Conservation (phyloP, 2,329 filamentous ascomycete species). For the Hymenoscyphus occultus region DNA sequence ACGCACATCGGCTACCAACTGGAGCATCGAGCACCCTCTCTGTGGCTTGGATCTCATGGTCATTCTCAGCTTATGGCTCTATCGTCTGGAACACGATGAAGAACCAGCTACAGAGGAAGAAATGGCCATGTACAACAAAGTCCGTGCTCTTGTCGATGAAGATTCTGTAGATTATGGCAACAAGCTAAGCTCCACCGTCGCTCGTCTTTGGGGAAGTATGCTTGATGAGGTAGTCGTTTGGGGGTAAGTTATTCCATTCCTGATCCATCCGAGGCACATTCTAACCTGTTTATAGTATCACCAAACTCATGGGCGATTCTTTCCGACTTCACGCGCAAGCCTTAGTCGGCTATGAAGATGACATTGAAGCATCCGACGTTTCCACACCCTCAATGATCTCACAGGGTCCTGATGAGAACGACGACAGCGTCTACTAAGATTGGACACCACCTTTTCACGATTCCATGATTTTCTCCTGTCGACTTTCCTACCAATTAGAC, state of each 20-base stretch:
- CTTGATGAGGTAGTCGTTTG: slow-evolving; percentile 98
- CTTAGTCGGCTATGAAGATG: slow-evolving; percentile 90
- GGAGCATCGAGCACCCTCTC: slow-evolving; percentile 97
- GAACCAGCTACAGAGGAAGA: slow-evolving; percentile 85
- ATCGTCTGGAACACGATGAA: slow-evolving; percentile 98
- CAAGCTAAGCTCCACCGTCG: slow-evolving; percentile 92
- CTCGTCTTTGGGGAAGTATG: slow-evolving; percentile 95
- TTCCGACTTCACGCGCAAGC: slow-evolving; percentile 97
- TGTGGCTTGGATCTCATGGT: slow-evolving; percentile 97
- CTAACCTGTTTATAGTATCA: slow-evolving; percentile 64
- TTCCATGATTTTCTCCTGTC: slow-evolving; percentile 47
- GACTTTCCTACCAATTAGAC: slow-evolving; percentile 31
- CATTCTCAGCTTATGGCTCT: slow-evolving; percentile 95
- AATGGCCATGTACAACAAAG: slow-evolving; percentile 85
- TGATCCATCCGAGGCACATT: slow-evolving; percentile 9
- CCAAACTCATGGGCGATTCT: slow-evolving; percentile 94
- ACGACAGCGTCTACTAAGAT: slow-evolving; percentile 65
- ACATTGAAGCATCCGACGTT: slow-evolving; percentile 65
- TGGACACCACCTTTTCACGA: slow-evolving; percentile 30
- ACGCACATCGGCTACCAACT: slow-evolving; percentile 96
- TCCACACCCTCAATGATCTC: slow-evolving; percentile 71
- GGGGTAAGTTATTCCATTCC: slow-evolving; percentile 70
- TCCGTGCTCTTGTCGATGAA: slow-evolving; percentile 86
- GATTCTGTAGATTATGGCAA: slow-evolving; percentile 81
- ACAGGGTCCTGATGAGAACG: slow-evolving; percentile 60